Conservation (phyloP, 1,284 basidiomycete genomes). For the Tilletia caries region DNA sequence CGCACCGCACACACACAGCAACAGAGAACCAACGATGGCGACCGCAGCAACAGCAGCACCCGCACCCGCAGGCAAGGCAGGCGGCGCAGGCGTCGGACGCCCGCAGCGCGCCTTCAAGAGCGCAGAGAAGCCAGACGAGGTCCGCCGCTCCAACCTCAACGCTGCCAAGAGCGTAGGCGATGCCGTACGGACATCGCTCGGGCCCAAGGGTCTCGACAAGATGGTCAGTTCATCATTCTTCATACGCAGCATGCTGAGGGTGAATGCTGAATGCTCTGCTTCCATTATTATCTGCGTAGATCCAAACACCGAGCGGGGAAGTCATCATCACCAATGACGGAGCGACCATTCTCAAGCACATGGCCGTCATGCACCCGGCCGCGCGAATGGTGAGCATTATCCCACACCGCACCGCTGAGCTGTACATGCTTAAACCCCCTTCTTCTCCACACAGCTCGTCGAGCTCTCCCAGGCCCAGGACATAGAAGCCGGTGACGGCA, state of each 20-base stretch:
- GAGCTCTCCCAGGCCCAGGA: slow-evolving; percentile 98
- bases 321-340: slow-evolving; percentile 99
- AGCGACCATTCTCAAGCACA: slow-evolving; percentile 94
- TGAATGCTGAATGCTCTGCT: background rate
- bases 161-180: slow-evolving; percentile 80
- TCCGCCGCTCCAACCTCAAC: slow-evolving; percentile 47
- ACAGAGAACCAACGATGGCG: background rate
- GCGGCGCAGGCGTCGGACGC: slow-evolving; percentile 12
- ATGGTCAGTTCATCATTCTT: slow-evolving; percentile 62
- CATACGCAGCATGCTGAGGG: background rate
- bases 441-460: slow-evolving; percentile 57
- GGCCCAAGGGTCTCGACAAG: slow-evolving; percentile 99
- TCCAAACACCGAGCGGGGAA: slow-evolving; percentile 94
- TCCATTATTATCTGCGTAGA: slow-evolving; percentile 52
- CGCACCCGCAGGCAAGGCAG: background rate
- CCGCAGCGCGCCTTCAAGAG: slow-evolving; percentile 50
- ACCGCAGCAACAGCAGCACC: slow-evolving; percentile 10
- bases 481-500: slow-evolving; percentile 97
- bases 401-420: background rate
- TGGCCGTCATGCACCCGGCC: slow-evolving; percentile 95
- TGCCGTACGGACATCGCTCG: slow-evolving; percentile 92
- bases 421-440: background rate
- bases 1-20: background rate
- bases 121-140: slow-evolving; percentile 54
- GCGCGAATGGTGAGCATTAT: slow-evolving; percentile 76